Evolutionary conservation across 257 asterid genomes (phyloP).

Genomic region (Asclepias syriaca): DNA sequence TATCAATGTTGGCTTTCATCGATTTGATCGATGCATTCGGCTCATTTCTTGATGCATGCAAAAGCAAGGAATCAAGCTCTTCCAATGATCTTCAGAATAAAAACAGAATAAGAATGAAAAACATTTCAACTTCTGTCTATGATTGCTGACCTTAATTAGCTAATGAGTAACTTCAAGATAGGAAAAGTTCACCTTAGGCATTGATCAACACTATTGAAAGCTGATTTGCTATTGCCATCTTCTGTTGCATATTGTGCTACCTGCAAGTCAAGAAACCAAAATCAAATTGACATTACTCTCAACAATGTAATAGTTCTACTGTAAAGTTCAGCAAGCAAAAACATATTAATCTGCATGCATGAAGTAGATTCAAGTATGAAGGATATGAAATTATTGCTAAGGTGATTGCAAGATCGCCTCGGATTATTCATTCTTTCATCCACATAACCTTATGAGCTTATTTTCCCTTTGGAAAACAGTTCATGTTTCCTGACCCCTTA

Average conservation of each 20-base stretch:
- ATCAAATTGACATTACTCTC: neutral
- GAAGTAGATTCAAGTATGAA: neutral
- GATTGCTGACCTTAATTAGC: neutral
- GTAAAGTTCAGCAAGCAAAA: neutral
- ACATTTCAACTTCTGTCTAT: neutral
- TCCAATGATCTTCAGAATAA: constrained; percentile 68
- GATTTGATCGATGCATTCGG: constrained; percentile 49
- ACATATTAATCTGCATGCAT: neutral
- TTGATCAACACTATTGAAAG: constrained; percentile 65
- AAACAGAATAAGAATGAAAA: neutral
- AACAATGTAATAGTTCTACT: neutral
- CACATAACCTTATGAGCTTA: neutral
- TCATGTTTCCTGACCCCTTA: neutral
- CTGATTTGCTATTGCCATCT: constrained; percentile 66
- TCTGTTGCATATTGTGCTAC: constrained; percentile 96
- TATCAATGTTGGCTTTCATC: constrained; percentile 52
- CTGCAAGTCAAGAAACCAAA: constrained; percentile 31
- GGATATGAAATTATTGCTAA: neutral
- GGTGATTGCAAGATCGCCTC: neutral
- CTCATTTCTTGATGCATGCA: constrained; percentile 75
- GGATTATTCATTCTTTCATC: neutral
- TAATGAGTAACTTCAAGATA: neutral
- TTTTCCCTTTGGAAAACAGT: neutral
- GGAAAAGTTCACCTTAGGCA: constrained; percentile 63
- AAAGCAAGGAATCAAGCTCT: constrained; percentile 86